These are phyloP conservation scores for Ceratopteris richardii DNA, from an alignment of 75 land plant genomes.

Conservation along the genomic window DNA sequence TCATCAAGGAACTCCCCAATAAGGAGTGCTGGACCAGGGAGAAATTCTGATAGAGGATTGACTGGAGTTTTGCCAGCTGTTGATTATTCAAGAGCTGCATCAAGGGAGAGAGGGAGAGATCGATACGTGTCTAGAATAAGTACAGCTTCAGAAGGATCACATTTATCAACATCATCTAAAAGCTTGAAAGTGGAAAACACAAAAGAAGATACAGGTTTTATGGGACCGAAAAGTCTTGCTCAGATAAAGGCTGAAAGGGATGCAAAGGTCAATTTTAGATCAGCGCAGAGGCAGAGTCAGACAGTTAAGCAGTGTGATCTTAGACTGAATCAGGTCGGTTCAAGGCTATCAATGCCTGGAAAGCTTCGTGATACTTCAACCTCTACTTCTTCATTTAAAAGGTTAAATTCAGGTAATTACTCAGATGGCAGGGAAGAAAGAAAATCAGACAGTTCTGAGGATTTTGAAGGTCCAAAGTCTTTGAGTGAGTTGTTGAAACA, in stretches of 20 bases:
- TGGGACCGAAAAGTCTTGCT: conserved; percentile 49
- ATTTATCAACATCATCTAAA: not conserved
- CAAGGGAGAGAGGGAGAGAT: too few relatives aligned
- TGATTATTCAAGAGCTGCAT: too few relatives aligned
- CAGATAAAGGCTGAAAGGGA: conserved; percentile 43
- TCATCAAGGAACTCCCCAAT: too few relatives aligned
- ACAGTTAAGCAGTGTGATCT: not conserved
- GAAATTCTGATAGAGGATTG: too few relatives aligned
- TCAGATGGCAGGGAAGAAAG: not conserved
- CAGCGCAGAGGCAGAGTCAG: conserved; percentile 1
- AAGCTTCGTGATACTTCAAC: too few relatives aligned
- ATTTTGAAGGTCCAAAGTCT: conserved; percentile 31
- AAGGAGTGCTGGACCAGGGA: too few relatives aligned
- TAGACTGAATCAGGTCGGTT: too few relatives aligned
- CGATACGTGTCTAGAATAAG: not conserved
- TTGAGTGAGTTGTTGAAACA: conserved; percentile 22
- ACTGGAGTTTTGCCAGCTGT: too few relatives aligned
- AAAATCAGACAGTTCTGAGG: not conserved
- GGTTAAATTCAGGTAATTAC: not conserved
- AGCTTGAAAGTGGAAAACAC: conserved; percentile 6
- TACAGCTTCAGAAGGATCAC: not conserved
- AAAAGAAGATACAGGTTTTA: conserved; percentile 20
- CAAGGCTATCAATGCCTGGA: too few relatives aligned
- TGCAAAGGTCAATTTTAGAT: conserved; percentile 7
- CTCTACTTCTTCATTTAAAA: too few relatives aligned